phyloP scores from a whole-genome alignment of 116 monocot genomes.

The Trichopus zeylanicus region DNA sequence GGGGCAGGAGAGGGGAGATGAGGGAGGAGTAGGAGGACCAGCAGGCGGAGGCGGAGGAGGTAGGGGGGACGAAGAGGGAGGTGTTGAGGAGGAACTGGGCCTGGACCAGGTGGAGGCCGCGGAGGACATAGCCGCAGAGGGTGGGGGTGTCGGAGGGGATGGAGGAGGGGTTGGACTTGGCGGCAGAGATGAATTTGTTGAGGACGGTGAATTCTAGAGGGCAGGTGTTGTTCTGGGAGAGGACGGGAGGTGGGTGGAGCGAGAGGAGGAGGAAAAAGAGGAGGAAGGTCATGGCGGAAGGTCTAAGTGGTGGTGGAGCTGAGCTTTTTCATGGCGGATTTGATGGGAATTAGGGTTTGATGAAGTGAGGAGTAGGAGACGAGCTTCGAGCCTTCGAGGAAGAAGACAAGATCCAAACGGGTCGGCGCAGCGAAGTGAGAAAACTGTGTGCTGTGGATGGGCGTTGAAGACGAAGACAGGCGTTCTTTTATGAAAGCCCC shows the following conservation, averaged over 20 bases:
- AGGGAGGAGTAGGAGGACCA: slow-evolving; percentile 24
- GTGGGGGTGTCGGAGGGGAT: slow-evolving; percentile 7
- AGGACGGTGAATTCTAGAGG: slow-evolving; percentile 36
- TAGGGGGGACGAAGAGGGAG: slow-evolving; percentile 45
- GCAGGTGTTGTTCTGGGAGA: slow-evolving; percentile 17
- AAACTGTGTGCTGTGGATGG: no score
- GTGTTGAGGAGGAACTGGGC: slow-evolving; percentile 35
- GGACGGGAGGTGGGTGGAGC: neutral
- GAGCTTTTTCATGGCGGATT: no score
- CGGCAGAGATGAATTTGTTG: slow-evolving; percentile 16
- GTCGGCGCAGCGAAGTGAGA: no score
- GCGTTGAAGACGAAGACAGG: no score
- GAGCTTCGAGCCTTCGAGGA: no score
- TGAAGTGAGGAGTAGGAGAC: no score
- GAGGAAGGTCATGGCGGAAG: no score
- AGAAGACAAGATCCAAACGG: no score
- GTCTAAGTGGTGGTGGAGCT: no score
- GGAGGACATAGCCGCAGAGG: slow-evolving; percentile 37
- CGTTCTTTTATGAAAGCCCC: no score
- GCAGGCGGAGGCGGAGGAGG: slow-evolving; percentile 41
- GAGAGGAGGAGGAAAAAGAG: neutral
- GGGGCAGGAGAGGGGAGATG: slow-evolving; percentile 14
- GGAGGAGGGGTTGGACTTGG: slow-evolving; percentile 1
- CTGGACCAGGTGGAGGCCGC: slow-evolving; percentile 40
- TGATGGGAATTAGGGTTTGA: no score